These are phyloP conservation scores for Elongisporangium anandrum DNA, from an alignment of 352 stramenopile species.

Conservation along the genomic window DNA sequence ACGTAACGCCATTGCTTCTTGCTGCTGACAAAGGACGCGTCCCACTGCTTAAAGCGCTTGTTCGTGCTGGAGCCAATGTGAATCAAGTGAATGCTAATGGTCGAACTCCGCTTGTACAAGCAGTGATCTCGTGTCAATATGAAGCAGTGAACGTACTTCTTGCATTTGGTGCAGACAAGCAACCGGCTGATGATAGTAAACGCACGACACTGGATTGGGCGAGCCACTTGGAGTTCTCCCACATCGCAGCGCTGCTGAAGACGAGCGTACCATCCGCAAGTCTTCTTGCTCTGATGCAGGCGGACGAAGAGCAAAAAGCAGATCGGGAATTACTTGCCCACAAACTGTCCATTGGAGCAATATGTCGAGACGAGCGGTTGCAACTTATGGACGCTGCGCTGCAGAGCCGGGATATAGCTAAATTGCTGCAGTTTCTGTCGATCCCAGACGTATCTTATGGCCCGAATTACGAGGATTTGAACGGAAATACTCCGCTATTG, in stretches of 20 bases:
- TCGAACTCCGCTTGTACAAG: slow-evolving; percentile 45
- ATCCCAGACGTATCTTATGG: slow-evolving; percentile 25
- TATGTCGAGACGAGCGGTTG: slow-evolving; percentile 10
- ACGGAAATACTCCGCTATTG: slow-evolving; percentile 43
- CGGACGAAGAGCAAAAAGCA: slow-evolving; percentile 34
- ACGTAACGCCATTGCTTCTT: slow-evolving; percentile 32
- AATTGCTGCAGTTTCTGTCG: slow-evolving; percentile 29
- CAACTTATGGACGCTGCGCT: slow-evolving; percentile 37
- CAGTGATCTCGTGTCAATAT: slow-evolving; percentile 32
- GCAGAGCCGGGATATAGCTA: slow-evolving; percentile 16
- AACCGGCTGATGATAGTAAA: slow-evolving; percentile 15
- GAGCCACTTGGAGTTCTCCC: slow-evolving; percentile 13
- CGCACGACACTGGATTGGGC: slow-evolving; percentile 35
- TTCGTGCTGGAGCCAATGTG: slow-evolving; percentile 30
- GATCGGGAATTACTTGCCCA: slow-evolving; percentile 3
- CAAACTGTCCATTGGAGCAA: slow-evolving; percentile 1
- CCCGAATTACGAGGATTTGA: slow-evolving; percentile 41
- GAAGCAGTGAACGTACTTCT: slow-evolving; percentile 33
- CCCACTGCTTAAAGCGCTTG: slow-evolving; percentile 27
- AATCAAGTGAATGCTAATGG: slow-evolving; percentile 21
- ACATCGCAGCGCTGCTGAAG: slow-evolving; percentile 27
- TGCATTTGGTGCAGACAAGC: slow-evolving; percentile 30
- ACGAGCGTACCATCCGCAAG: slow-evolving; percentile 12
- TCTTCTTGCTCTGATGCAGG: slow-evolving; percentile 29
- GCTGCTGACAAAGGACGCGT: slow-evolving; percentile 48